phyloP scores from a whole-genome alignment of 2,329 filamentous ascomycete species.

The Cytospora mali region DNA sequence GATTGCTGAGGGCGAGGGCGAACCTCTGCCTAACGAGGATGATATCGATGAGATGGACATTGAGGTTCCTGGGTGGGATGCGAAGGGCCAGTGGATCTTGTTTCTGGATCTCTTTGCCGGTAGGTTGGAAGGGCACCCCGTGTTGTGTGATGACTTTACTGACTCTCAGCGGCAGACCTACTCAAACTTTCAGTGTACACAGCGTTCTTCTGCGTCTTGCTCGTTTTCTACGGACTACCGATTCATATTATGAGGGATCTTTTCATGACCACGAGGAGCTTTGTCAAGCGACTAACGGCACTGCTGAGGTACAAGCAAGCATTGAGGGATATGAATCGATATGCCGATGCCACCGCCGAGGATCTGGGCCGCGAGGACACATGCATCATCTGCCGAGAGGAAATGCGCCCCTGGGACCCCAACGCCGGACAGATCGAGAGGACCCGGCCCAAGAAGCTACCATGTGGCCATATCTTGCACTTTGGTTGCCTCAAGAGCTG shows the following conservation, averaged over 20 bases:
- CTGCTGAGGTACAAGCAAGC: slow-evolving; percentile 89
- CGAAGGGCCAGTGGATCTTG: slow-evolving; percentile 90
- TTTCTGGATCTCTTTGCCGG: slow-evolving; percentile 82
- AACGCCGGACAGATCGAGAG: slow-evolving; percentile 75
- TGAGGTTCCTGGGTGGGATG: slow-evolving; percentile 94
- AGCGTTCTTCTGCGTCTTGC: slow-evolving; percentile 89
- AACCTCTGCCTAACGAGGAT: slow-evolving; percentile 60
- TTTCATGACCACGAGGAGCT: slow-evolving; percentile 90
- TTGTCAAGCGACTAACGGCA: slow-evolving; percentile 85
- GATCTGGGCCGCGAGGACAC: slow-evolving; percentile 87
- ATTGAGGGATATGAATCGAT: slow-evolving; percentile 91
- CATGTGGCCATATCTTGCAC: slow-evolving; percentile 93
- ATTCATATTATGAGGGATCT: slow-evolving; percentile 97
- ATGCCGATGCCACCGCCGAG: slow-evolving; percentile 85
- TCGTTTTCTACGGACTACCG: slow-evolving; percentile 91
- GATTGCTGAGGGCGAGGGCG: slow-evolving; percentile 51
- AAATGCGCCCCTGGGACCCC: slow-evolving; percentile 81
- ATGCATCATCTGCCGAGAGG: slow-evolving; percentile 96
- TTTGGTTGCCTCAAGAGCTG: slow-evolving; percentile 94
- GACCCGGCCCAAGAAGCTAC: slow-evolving; percentile 89
- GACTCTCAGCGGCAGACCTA: slow-evolving; percentile 65
- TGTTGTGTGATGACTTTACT: not conserved
- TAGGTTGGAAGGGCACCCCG: slow-evolving; percentile 43
- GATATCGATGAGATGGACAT: slow-evolving; percentile 89
- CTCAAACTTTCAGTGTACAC: slow-evolving; percentile 88